Percentiles rank a stretch among this genome's conserved stretches.
Evolutionary conservation across 352 stramenopile genomes (phyloP).

Genomic region (Phytopythium montanum): DNA sequence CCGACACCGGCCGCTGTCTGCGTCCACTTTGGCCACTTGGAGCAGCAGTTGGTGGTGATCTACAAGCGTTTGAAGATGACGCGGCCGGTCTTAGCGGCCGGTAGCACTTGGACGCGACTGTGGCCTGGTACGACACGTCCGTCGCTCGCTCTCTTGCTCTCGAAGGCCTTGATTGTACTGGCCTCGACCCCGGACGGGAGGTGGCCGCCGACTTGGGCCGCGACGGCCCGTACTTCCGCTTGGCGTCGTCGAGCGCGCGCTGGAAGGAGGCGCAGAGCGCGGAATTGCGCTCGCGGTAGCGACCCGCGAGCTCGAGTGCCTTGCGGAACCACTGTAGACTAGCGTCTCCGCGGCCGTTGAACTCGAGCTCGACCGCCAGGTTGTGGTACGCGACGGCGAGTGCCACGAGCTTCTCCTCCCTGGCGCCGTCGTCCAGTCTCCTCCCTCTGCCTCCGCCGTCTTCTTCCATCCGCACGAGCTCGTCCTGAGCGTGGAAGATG

Average conservation of each 20-base stretch:
- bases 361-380: conserved; percentile 73
- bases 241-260: conserved; percentile 67
- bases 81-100: conserved; percentile 43
- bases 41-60: not conserved
- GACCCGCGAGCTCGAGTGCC: conserved; percentile 60
- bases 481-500: conserved; percentile 81
- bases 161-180: conserved; percentile 10
- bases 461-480: conserved; percentile 57
- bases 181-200: conserved; percentile 12
- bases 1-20: conserved; percentile 24
- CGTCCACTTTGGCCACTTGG: conserved; percentile 10
- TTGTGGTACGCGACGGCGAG: conserved; percentile 82
- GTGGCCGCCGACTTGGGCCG: not conserved
- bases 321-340: conserved; percentile 87
- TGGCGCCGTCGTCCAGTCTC: conserved; percentile 48
- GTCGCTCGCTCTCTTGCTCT: not conserved
- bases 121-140: conserved; percentile 58
- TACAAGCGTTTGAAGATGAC: conserved; percentile 10
- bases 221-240: conserved; percentile 30
- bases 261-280: conserved; percentile 68
- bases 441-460: conserved; percentile 6
- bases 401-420: conserved; percentile 74
- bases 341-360: conserved; percentile 60
- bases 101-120: conserved; percentile 60
- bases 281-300: conserved; percentile 57